These are phyloP conservation scores for Malus domestica DNA, from an alignment of 306 rosid genomes.

Conservation along the genomic window DNA sequence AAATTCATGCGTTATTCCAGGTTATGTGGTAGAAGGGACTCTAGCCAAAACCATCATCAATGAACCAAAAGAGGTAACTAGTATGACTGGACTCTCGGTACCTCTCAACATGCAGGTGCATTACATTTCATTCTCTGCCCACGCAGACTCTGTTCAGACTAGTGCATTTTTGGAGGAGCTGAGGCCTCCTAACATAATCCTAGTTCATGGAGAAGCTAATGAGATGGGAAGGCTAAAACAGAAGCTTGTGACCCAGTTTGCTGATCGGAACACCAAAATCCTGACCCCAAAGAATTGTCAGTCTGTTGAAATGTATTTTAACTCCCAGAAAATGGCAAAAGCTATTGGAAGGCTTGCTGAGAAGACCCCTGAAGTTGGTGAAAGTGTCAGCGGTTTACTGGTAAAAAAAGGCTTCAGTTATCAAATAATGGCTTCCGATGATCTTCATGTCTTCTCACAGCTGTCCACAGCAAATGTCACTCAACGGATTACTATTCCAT, in stretches of 20 bases:
- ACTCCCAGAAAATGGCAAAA: conserved; percentile 93
- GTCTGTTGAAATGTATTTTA: conserved; percentile 86
- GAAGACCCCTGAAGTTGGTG: conserved; percentile 62
- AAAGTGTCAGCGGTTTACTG: conserved; percentile 66
- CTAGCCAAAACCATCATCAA: conserved; percentile 74
- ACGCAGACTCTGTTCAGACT: conserved; percentile 92
- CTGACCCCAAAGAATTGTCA: conserved; percentile 91
- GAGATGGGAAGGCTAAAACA: conserved; percentile 97
- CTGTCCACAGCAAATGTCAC: conserved; percentile 66
- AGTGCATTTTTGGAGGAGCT: conserved; percentile 89
- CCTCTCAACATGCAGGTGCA: conserved; percentile 96
- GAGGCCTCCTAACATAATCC: conserved; percentile 86
- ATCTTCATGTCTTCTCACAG: conserved; percentile 89
- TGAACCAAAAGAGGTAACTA: conserved; percentile 94
- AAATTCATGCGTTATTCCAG: conserved; percentile 74
- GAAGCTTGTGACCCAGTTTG: conserved; percentile 71
- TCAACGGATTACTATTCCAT: conserved; percentile 86
- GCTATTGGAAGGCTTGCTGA: conserved; percentile 82
- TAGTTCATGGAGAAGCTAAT: conserved; percentile 92
- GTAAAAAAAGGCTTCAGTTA: conserved; percentile 89
- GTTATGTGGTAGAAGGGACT: conserved; percentile 94
- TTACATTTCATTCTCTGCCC: conserved; percentile 92
- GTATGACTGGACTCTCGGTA: conserved; percentile 75
- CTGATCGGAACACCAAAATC: conserved; percentile 74
- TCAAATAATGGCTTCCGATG: conserved; percentile 93